Base-by-base conservation (phyloP, 176 grass and related monocot genomes). In the Zea luxurians region DNA sequence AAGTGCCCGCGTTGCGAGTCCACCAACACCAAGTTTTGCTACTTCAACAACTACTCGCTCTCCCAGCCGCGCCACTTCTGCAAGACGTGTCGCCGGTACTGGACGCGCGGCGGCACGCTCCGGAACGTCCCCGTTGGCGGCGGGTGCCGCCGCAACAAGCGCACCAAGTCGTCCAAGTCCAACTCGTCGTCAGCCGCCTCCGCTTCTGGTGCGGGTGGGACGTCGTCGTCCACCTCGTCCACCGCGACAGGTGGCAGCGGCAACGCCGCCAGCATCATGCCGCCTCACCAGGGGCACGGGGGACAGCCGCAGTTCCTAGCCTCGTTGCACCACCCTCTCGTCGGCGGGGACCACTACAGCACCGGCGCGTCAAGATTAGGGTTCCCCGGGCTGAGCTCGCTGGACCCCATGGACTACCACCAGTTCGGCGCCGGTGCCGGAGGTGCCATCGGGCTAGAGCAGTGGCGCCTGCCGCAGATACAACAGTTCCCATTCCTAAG, bases 41-140 rank as follows among this genome's bases (percentile, higher is more conserved):
- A 97, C 86, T 97, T 89, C 86, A 97, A 97, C 79, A 97, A 97
- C 80, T 97, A 97, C 89, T 97, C 94, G 20, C 94, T 97, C 68
- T 81, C 91, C 4, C 94, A 97, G 91, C 94, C 94, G 7, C 94
- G 94, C 75, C 94, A 97, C 91, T 97, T 93, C 84, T 97, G 94
- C 91, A 97, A 97, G 86, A 93, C 91, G 57, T 97, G 93, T 78
- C 93, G 93, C 67, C 93, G 93, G 18, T 97, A 97, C 84, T 97
- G 94, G 94, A 97, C 91, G 2, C 89, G 86, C 61, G 94, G 94
- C 10, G 94, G 94, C 48, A 73, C 91, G 7, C 91, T 97, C 60
- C 84, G 94, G 8, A 97, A 60, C 89, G 94, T 97, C 27, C 94
- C 27, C 94, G 94, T 97, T 1, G 94, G 94, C 1, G 94, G 94